Base-by-base conservation (phyloP, 2,329 filamentous ascomycete genomes). In the Hortaea werneckii region DNA sequence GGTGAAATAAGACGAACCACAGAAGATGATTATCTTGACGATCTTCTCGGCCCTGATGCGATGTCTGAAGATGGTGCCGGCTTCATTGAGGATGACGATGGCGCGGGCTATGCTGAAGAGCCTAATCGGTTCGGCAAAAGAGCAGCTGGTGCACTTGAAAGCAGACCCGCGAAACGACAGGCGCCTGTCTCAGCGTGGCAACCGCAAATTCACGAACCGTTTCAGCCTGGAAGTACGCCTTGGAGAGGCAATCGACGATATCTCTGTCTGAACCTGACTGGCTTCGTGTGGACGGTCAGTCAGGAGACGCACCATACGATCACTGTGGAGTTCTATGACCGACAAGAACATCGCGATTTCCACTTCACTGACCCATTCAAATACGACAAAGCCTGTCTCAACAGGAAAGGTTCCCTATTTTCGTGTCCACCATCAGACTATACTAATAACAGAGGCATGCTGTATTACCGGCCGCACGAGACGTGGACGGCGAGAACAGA, bases 391-490 rank as follows among this genome's bases (percentile, higher is more conserved):
- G 90, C 92, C 13, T 96, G 90, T 59, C 73, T 98, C 5, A 74
- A 86, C 56, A 85, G 94, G 47, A 82, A 86, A 46, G 90, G 92
- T 11, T 77, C 87, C 0, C 74, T 95, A 0, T 95, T 95, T 61
- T 85, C 88, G 1, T 90, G 85, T 49, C 85, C 82, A 20, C 80
- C 87, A 1, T 66, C 67, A 6, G 76, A 79, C 29, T 72, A 70
- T 6, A 46, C 40, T 5, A 13, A 45, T 5, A 78, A 81, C 47
- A 81, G 85, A 2, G 86, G 90, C 4, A 83, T 81, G 29, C 79
- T 98, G n/a, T 95, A 95, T 67, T 98, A 96, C 66, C 80, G 92
- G 5, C 92, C 94, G 0, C 92, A 98, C 61, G 90, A 98, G 68
- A 94, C 87, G 1, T 98, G 92, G 92, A 95, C 89, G 2, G 78